Evolutionary conservation across 768 basidiomycete species (phyloP), one percentile per base, ranked within the genome.

Genomic region (Boletus tylopilopsis): DNA sequence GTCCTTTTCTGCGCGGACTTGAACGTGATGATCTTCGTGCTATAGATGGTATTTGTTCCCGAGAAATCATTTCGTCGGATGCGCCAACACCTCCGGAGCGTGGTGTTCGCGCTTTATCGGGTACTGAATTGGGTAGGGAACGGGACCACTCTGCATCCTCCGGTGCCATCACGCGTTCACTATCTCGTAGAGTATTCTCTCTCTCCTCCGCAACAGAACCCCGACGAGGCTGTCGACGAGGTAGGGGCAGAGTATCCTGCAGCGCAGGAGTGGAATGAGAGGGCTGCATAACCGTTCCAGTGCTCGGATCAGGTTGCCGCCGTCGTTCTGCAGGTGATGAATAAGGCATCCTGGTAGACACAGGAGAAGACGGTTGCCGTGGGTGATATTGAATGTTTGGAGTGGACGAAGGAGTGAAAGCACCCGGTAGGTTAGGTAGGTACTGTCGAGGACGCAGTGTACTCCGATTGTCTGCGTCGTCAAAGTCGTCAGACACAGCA

Each of bases 391-490:
- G 76, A 46, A 66, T 62, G 54, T 49, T 63, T 18, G 69, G 70
- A 30, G 78, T 71, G 22, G 79, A 75, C n/a, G 63, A 27, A 2
- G 50, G 46, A 11, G 43, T 61, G 60, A 51, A 74, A 66, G 53
- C 45, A 64, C 56, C 47, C 45, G 58, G 52, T 50, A 60, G 45
- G 59, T 64, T 59, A 12, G 69, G 58, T 15, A 42, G 24, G 46
- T 51, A 58, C 45, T 73, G 68, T 34, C 71, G 68, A 29, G 76
- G 68, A 36, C 78, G 74, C 30, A 75, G 58, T 30, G 75, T 71
- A 32, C 46, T 81, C 76, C 51, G 76, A 70, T 60, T 63, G 27
- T 82, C 83, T 40, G 71, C 71, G 63, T 78, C 76, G 41, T 88
- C 84, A 42, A 80, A 66, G 63, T 87, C 87, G 57, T 76, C 73